Base-by-base conservation (phyloP, 768 basidiomycete species). In the Pisolithus microcarpus region DNA sequence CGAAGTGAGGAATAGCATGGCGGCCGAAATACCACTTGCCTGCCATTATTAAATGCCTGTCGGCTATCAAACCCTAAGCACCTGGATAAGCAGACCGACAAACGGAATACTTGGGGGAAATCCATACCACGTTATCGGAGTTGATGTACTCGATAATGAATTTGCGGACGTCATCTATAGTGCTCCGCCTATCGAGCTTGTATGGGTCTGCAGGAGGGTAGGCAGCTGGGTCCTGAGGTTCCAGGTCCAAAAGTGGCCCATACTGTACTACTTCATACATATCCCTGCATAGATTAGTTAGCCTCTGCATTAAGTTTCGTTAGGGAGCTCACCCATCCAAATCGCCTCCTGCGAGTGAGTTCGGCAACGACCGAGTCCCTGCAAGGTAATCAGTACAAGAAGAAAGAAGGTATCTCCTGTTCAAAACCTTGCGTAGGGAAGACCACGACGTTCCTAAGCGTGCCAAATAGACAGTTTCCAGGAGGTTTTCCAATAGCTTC, bases 71-170 rank as follows among this genome's bases (percentile, higher is more conserved):
- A 9, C 87, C 86, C 87, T 87, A 52, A 8, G 16, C 40, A 49
- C 23, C 51, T 37, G 56, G 39, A 16, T 49, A 28, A 18, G 24
- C 13, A 46, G 13, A 55, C 34, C 19, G 15, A 34, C 16, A 1
- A n/a, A 7, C 21, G 7, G 46, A 26, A 36, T 30, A 30, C 23
- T 15, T 21, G 34, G 34, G 4, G 1, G 7, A 16, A 4, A 4
- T 6, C 60, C 75, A 19, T 66, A 88, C 87, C 75, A 89, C 66
- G 39, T 89, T 77, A 59, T 91, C 87, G 0, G 87, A 88, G 55
- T 87, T 77, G 61, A 92, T 88, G 50, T 90, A 92, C 58, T 91
- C 82, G 15, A 89, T 80, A 23, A 92, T 71, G 57, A 92, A 91
- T 51, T 91, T 75, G 53, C 85, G 85, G 11, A 91, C 80, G 56